Evolutionary conservation across 352 stramenopile species (phyloP).

Genomic region (Peronospora farinosa): DNA sequence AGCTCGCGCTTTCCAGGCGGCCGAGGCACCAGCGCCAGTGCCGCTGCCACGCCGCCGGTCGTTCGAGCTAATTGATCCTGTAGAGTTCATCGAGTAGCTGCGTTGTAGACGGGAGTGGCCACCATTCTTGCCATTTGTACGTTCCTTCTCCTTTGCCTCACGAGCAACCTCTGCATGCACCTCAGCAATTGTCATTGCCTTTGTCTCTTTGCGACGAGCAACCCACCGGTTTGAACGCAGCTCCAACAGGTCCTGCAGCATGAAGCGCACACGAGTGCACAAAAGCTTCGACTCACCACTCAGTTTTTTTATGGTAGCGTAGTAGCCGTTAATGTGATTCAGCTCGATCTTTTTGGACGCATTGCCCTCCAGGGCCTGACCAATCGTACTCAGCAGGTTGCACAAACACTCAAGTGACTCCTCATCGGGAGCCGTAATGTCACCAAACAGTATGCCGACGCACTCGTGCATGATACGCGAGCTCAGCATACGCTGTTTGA

Average conservation of each 20-base stretch:
- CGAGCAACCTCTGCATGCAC: conserved; percentile 68
- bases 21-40: conserved; percentile 40
- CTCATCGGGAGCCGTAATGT: conserved; percentile 83
- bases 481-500: conserved; percentile 92
- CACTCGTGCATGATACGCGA: conserved; percentile 93
- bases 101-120: conserved; percentile 43
- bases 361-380: conserved; percentile 77
- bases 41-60: conserved; percentile 37
- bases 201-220: conserved; percentile 68
- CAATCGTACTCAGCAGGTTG: conserved; percentile 92
- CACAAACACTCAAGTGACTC: conserved; percentile 94
- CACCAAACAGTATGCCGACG: conserved; percentile 72
- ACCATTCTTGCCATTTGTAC: conserved; percentile 29
- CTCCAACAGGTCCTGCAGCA: conserved; percentile 77
- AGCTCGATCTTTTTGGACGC: conserved; percentile 43
- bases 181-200: conserved; percentile 80
- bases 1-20: conserved; percentile 58
- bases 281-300: conserved; percentile 57
- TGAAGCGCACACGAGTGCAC: conserved; percentile 76
- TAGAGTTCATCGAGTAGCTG: conserved; percentile 54
- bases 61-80: conserved; percentile 24
- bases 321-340: conserved; percentile 67
- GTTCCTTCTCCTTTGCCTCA: conserved; percentile 66
- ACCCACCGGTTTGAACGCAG: conserved; percentile 74
- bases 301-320: conserved; percentile 59